A percentile compares a stretch with the other conserved stretches of the same genome.
These are phyloP conservation scores for Podospora tetraspora DNA, from an alignment of 495 filamentous ascomycete genomes.

Conservation along the genomic window DNA sequence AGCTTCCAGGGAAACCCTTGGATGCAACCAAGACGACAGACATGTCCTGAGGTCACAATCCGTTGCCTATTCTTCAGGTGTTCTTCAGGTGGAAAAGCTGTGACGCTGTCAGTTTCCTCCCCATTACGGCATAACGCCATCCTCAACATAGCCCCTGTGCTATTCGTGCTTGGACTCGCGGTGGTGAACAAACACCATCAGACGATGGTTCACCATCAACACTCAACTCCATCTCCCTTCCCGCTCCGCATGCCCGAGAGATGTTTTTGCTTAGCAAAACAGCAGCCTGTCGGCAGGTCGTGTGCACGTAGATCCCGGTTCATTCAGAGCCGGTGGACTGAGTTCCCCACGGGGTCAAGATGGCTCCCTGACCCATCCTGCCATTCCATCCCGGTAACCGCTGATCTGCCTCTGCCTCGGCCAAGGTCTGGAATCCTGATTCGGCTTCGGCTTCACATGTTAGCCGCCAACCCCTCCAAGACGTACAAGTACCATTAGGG, in stretches of 20 bases:
- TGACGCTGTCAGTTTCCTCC: too few species aligned
- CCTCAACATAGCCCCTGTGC: neutral
- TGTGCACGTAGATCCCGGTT: neutral
- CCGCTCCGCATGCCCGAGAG: neutral
- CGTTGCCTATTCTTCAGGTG: too few species aligned
- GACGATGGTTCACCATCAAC: neutral
- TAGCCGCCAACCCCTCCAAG: neutral
- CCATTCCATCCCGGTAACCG: neutral
- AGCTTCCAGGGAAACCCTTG: neutral
- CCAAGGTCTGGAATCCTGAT: neutral
- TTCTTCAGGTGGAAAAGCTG: too few species aligned
- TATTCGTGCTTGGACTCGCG: neutral
- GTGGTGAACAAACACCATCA: neutral
- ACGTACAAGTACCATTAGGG: constrained; percentile 9
- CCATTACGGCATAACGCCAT: too few species aligned
- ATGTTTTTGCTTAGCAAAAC: neutral
- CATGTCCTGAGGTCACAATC: too few species aligned
- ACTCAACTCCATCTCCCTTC: too few species aligned
- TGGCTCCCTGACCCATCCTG: neutral
- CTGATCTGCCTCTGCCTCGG: constrained; percentile 6
- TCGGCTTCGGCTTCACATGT: constrained; percentile 10
- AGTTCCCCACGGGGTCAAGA: constrained; percentile 2
- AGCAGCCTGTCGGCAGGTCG: neutral
- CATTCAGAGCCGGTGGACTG: neutral
- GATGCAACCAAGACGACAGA: neutral